These are phyloP conservation scores for Colletotrichum plurivorum DNA, from an alignment of 2,329 filamentous ascomycete species.

Conservation along the genomic window DNA sequence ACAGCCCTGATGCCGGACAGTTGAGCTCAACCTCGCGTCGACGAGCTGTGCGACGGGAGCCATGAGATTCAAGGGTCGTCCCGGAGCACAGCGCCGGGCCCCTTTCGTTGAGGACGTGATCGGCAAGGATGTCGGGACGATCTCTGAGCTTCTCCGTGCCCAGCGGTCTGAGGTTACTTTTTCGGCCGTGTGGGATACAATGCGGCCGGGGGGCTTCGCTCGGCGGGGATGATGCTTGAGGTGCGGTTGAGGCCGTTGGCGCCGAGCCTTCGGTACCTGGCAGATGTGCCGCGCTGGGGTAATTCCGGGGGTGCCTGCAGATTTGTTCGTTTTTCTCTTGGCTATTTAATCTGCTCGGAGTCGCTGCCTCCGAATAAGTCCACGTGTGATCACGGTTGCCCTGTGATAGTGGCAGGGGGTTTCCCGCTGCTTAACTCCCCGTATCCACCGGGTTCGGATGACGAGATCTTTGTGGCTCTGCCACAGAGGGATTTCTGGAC, in stretches of 20 bases:
- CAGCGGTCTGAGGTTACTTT: slow-evolving; percentile 30
- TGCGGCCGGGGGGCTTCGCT: slow-evolving; percentile 13
- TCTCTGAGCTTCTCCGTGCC: slow-evolving; percentile 18
- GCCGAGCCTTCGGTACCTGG: slow-evolving; percentile 34
- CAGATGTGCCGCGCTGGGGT: slow-evolving; percentile 2
- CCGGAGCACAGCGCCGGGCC: slow-evolving; percentile 2
- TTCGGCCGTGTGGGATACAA: slow-evolving; percentile 27
- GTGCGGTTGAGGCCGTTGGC: slow-evolving; percentile 23
- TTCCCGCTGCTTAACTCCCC: not conserved
- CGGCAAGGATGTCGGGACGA: slow-evolving; percentile 26
- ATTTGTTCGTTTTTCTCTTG: not conserved
- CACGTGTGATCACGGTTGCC: slow-evolving; percentile 7
- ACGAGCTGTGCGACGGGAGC: not conserved
- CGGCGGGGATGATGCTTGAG: slow-evolving; percentile 37
- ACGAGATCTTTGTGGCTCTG: not conserved
- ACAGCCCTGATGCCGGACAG: slow-evolving; percentile 12
- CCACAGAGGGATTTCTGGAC: not conserved
- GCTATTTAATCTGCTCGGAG: slow-evolving; percentile 9
- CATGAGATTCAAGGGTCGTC: slow-evolving; percentile 8
- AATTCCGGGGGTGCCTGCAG: not conserved
- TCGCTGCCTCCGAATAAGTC: slow-evolving; percentile 11
- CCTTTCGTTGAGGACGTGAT: slow-evolving; percentile 17
- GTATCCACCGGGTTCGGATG: slow-evolving; percentile 22
- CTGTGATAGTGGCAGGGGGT: not conserved
- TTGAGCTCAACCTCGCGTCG: not conserved